Base-by-base conservation (phyloP, 1,284 basidiomycete species). In the Pterula multifida region DNA sequence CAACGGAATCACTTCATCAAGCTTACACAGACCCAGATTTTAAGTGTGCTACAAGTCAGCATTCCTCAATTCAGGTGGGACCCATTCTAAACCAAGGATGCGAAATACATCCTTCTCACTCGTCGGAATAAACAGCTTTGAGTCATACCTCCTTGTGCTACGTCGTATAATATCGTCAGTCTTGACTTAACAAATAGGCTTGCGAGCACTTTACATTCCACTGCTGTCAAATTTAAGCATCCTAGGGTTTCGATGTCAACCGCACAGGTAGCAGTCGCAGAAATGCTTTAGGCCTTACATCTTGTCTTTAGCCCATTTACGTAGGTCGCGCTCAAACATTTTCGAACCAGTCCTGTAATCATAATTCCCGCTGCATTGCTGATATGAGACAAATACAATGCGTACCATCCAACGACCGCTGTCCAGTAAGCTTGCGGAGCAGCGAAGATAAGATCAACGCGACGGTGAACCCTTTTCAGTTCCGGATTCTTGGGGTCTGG, bases 151-250 rank as follows among this genome's bases (percentile, higher is more conserved):
- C 49, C 81, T 70, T 1, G 75, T 79, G 50, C 81, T 87, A 53
- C 15, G n/a, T n/a, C n/a, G n/a, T n/a, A 15, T 49, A 44, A 51
- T 9, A 45, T 6, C 28, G 45, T n/a, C n/a, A 49, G n/a, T 36
- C 23, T 44, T n/a, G 22, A 45, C 23, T 36, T 3, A 46, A 47
- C 48, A 25, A 25, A 51, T 45, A n/a, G 50, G 50, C n/a, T 46
- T 54, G 45, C 54, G 58, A 28, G 26, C 25, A 47, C 51, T 26
- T 63, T 59, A 85, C 85, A 88, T 75, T 49, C 82, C 85, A 6
- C 78, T 78, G 57, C 84, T 87, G 62, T 90, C 85, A 55, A 90
- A 90, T 57, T 87, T 89, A 60, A 84, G 64, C 15, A 79, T 80
- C 51, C 85, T 87, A 50, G 0, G 47, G 11, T 21, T 11, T 45